Conservation (phyloP, 1,284 basidiomycete species). For the Ceratobasidium sp. region DNA sequence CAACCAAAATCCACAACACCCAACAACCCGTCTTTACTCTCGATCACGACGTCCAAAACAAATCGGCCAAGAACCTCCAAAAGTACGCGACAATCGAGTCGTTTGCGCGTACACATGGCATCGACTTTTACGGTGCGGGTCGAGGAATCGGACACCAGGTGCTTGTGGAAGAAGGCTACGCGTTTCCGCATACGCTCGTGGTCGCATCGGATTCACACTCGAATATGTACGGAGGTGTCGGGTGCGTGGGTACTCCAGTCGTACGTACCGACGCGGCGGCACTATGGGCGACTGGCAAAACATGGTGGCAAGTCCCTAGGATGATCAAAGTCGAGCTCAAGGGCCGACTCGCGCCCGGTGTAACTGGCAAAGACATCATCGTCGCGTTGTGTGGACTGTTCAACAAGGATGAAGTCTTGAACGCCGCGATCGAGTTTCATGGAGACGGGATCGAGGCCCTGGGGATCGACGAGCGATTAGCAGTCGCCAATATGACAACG, state of each 20-base stretch:
- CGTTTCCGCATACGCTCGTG: constrained; percentile 90
- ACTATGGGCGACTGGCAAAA: constrained; percentile 98
- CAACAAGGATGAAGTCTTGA: constrained; percentile 97
- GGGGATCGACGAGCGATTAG: constrained; percentile 89
- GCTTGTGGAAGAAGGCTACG: constrained; percentile 95
- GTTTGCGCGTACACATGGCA: constrained; percentile 84
- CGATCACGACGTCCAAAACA: constrained; percentile 99
- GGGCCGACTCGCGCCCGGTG: constrained; percentile 83
- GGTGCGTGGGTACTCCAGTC: constrained; percentile 96
- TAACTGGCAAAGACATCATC: constrained; percentile 98
- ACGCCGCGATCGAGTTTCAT: constrained; percentile 97
- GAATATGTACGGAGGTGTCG: constrained; percentile 99
- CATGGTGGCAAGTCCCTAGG: constrained; percentile 99
- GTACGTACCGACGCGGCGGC: constrained; percentile 93
- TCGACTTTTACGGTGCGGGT: constrained; percentile 98
- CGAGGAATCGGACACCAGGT: constrained; percentile 98
- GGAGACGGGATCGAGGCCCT: constrained; percentile 89
- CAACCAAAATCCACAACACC: constrained; percentile 83
- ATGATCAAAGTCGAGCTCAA: constrained; percentile 95
- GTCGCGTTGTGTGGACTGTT: constrained; percentile 96
- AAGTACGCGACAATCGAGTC: constrained; percentile 95
- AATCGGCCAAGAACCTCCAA: constrained; percentile 87
- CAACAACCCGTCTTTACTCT: constrained; percentile 93
- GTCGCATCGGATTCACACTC: constrained; percentile 97
- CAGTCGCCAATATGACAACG: constrained; percentile 98